Percentiles rank a stretch among this genome's conserved stretches.
Conservation (phyloP, 2,329 filamentous ascomycete genomes). For the Clarireedia monteithiana region DNA sequence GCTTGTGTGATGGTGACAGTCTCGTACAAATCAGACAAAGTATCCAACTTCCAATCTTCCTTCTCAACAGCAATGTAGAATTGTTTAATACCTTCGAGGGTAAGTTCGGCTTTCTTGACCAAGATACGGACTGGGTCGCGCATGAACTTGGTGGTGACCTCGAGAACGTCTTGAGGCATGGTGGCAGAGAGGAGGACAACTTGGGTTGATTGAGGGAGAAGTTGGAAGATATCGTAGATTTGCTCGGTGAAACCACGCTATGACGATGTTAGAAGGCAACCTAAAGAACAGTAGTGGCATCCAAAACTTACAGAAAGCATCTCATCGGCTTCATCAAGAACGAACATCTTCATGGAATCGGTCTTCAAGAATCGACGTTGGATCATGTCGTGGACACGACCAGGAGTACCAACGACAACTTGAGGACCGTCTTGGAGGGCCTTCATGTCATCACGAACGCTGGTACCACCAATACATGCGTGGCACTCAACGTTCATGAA, state of each 20-base stretch:
- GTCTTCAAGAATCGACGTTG: constrained; percentile 96
- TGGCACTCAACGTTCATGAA: constrained; percentile 99
- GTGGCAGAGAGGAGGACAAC: constrained; percentile 97
- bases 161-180: constrained; percentile 97
- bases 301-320: constrained; percentile 73
- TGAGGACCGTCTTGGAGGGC: constrained; percentile 92
- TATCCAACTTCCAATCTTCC: constrained; percentile 99
- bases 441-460: constrained; percentile 97
- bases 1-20: constrained; percentile 99
- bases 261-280: constrained; percentile 30
- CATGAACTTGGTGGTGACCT: constrained; percentile 99
- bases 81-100: constrained; percentile 99
- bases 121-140: constrained; percentile 97
- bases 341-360: constrained; percentile 99
- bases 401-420: constrained; percentile 94
- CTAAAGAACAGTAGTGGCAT: not conserved
- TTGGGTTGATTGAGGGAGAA: constrained; percentile 95
- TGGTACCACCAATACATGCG: constrained; percentile 97
- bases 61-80: constrained; percentile 99
- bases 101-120: constrained; percentile 99
- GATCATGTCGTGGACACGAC: constrained; percentile 99
- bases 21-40: constrained; percentile 97
- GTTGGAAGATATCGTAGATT: constrained; percentile 99
- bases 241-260: constrained; percentile 98
- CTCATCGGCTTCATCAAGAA: constrained; percentile 98